Evolutionary conservation across 805 yeast genomes (phyloP).

Genomic region (Kazachstania bromeliacearum): DNA sequence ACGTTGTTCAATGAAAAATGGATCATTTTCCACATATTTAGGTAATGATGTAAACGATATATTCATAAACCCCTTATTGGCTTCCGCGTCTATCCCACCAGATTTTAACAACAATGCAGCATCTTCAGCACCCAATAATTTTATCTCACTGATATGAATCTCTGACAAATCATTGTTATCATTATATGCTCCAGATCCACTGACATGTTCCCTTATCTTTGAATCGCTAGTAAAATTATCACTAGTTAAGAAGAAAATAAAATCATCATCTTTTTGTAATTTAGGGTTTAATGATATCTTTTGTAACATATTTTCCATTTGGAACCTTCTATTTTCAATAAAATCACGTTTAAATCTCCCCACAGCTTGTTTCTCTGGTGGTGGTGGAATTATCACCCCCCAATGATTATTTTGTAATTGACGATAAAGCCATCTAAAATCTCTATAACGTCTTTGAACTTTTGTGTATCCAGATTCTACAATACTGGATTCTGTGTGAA

Average conservation of each 20-base stretch:
- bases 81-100: slow-evolving; percentile 38
- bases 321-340: slow-evolving; percentile 74
- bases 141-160: slow-evolving; percentile 26
- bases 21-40: slow-evolving; percentile 70
- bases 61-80: slow-evolving; percentile 57
- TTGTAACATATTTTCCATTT: slow-evolving; percentile 76
- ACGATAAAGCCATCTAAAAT: slow-evolving; percentile 89
- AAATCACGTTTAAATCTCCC: slow-evolving; percentile 89
- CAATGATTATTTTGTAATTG: slow-evolving; percentile 81
- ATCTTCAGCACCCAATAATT: slow-evolving; percentile 27
- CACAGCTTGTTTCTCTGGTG: slow-evolving; percentile 87
- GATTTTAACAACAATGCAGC: slow-evolving; percentile 20
- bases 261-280: slow-evolving; percentile 65
- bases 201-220: slow-evolving; percentile 55
- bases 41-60: slow-evolving; percentile 62
- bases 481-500: slow-evolving; percentile 45
- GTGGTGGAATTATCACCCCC: slow-evolving; percentile 88
- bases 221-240: slow-evolving; percentile 60
- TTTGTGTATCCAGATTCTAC: slow-evolving; percentile 34
- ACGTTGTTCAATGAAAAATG: slow-evolving; percentile 62
- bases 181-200: slow-evolving; percentile 43
- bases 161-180: slow-evolving; percentile 34
- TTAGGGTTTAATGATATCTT: slow-evolving; percentile 51
- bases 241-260: slow-evolving; percentile 66
- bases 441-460: slow-evolving; percentile 81